Evolutionary conservation across 495 filamentous ascomycete species (phyloP).

Genomic region (Penicillium crystallinum): DNA sequence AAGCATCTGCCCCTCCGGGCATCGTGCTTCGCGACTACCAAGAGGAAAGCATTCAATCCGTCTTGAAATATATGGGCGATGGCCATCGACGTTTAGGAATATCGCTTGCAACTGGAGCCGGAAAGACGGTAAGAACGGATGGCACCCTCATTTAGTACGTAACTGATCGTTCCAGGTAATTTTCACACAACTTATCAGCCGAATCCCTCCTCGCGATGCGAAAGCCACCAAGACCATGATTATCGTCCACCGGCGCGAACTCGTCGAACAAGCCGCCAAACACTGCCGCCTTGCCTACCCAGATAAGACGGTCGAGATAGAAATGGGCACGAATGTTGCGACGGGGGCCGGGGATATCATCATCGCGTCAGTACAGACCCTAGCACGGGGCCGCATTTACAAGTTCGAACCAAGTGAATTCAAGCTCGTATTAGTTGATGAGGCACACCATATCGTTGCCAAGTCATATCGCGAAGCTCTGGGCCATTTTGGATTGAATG

Average conservation of each 20-base stretch:
- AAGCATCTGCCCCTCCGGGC: conserved; percentile 17
- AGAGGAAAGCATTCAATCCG: conserved; percentile 85
- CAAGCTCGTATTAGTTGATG: conserved; percentile 92
- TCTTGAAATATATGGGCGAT: conserved; percentile 62
- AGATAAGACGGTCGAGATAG: conserved; percentile 71
- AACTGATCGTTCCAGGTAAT: conserved; percentile 58
- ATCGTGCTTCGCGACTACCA: conserved; percentile 71
- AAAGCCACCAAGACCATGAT: conserved; percentile 77
- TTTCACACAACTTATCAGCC: conserved; percentile 90
- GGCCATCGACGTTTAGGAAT: conserved; percentile 82
- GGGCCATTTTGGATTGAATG: conserved; percentile 65
- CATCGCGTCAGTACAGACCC: conserved; percentile 80
- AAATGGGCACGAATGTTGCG: conserved; percentile 75
- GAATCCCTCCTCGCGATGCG: conserved; percentile 54
- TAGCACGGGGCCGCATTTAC: conserved; percentile 62
- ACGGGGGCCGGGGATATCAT: conserved; percentile 84
- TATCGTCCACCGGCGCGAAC: conserved; percentile 83
- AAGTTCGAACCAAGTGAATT: conserved; percentile 78
- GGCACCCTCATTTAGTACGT: background rate
- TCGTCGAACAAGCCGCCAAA: conserved; percentile 88
- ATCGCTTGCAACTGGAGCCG: conserved; percentile 85
- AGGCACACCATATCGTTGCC: conserved; percentile 97
- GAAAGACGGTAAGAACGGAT: conserved; percentile 68
- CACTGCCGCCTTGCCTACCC: conserved; percentile 83
- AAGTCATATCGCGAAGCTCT: conserved; percentile 67